Conservation (phyloP, 2,329 filamentous ascomycete species). For the Chalara sp. region DNA sequence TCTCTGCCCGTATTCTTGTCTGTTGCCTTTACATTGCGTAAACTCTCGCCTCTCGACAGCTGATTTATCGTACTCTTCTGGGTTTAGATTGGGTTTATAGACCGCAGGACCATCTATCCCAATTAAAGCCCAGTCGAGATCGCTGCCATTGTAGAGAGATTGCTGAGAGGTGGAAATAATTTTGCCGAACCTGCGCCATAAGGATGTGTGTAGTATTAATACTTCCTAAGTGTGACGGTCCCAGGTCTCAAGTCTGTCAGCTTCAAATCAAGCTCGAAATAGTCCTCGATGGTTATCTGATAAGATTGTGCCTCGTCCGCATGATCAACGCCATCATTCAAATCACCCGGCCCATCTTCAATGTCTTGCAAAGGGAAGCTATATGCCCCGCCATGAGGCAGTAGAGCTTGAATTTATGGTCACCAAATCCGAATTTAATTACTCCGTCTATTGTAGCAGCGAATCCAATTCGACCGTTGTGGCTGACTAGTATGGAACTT, state of each 20-base stretch:
- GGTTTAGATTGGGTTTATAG: no score
- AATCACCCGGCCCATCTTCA: background rate
- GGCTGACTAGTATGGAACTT: background rate
- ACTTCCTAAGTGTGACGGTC: background rate
- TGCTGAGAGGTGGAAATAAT: no score
- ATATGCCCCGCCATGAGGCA: background rate
- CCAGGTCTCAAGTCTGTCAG: constrained; percentile 16
- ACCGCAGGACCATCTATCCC: no score
- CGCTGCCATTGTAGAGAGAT: no score
- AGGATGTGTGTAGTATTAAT: background rate
- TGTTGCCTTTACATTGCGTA: no score
- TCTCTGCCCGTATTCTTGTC: no score
- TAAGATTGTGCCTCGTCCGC: background rate
- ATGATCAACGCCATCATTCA: background rate
- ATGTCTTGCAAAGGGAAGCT: background rate
- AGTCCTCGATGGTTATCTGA: background rate
- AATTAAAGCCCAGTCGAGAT: no score
- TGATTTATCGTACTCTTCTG: no score
- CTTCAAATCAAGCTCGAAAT: background rate
- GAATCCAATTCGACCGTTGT: background rate
- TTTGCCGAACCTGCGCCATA: no score
- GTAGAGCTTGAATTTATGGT: background rate
- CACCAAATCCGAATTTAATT: background rate
- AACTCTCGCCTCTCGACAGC: no score
- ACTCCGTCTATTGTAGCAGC: background rate